Evolutionary conservation across 1,284 basidiomycete genomes (phyloP).

Genomic region (Cerrena zonata): DNA sequence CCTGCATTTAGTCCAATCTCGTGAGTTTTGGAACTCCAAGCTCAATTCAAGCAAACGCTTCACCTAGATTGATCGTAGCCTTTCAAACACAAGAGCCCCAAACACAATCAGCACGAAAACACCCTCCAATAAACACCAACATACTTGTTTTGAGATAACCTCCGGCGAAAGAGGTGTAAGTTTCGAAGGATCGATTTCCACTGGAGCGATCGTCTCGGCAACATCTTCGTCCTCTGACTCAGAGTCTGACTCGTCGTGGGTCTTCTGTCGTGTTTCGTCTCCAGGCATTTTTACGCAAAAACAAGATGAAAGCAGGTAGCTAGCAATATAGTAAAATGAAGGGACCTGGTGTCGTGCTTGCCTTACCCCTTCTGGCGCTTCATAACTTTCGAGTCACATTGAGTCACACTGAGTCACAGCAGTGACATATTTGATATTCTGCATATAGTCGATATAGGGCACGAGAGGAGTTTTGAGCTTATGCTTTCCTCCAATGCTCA

Average conservation of each 20-base stretch:
- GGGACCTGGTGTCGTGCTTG: no score
- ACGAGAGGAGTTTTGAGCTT: no score
- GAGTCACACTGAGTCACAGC: no score
- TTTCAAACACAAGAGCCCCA: slow-evolving; percentile 25
- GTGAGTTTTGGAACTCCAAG: no score
- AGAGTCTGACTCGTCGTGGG: slow-evolving; percentile 61
- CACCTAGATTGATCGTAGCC: slow-evolving; percentile 84
- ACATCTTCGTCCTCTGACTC: slow-evolving; percentile 55
- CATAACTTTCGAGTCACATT: no score
- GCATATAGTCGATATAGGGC: no score
- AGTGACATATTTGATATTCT: no score
- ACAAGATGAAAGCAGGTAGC: background rate
- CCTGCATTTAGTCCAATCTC: slow-evolving; percentile 39
- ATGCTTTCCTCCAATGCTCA: no score
- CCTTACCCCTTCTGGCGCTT: no score
- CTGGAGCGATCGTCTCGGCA: slow-evolving; percentile 47
- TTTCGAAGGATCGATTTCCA: slow-evolving; percentile 74
- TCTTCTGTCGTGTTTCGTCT: slow-evolving; percentile 60
- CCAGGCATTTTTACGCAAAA: slow-evolving; percentile 51
- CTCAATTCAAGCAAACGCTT: background rate
- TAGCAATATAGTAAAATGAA: no score
- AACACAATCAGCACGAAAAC: background rate
- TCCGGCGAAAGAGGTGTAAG: slow-evolving; percentile 90
- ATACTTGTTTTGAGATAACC: slow-evolving; percentile 95
- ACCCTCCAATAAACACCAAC: slow-evolving; percentile 23